Evolutionary conservation across 2,329 filamentous ascomycete species (phyloP).

Genomic region (Hymenoscyphus occultus): DNA sequence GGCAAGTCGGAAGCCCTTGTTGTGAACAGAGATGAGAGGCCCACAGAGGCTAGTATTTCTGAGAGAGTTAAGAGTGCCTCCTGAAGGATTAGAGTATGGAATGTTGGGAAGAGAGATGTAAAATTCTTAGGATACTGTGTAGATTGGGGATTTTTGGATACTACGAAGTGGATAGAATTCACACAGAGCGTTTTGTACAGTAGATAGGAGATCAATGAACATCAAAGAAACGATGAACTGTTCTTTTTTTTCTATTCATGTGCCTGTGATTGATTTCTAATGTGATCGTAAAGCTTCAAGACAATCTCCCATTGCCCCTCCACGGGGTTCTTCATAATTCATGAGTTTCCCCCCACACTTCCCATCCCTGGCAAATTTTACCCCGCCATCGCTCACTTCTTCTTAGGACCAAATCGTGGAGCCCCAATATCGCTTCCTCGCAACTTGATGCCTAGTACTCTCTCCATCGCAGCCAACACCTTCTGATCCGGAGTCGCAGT

Average conservation of each 20-base stretch:
- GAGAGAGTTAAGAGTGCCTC: slow-evolving; percentile 27
- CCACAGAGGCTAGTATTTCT: slow-evolving; percentile 28
- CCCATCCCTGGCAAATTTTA: slow-evolving; percentile 10
- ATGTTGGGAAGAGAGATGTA: background rate
- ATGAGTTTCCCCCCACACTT: slow-evolving; percentile 1
- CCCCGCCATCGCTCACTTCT: slow-evolving; percentile 21
- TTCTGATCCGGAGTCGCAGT: slow-evolving; percentile 79
- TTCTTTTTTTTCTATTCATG: slow-evolving; percentile 11
- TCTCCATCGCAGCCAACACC: slow-evolving; percentile 73
- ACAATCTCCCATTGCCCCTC: background rate
- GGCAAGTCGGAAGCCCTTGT: slow-evolving; percentile 45
- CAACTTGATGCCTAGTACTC: slow-evolving; percentile 82
- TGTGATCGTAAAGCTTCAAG: background rate
- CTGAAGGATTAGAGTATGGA: slow-evolving; percentile 11
- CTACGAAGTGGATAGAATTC: slow-evolving; percentile 3
- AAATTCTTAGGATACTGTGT: slow-evolving; percentile 6
- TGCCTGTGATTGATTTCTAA: slow-evolving; percentile 18
- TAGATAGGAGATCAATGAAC: background rate
- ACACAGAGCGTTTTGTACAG: background rate
- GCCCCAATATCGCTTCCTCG: slow-evolving; percentile 81
- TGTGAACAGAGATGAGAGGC: slow-evolving; percentile 39
- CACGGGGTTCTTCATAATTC: slow-evolving; percentile 6
- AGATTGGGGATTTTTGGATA: slow-evolving; percentile 13
- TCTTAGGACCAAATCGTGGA: slow-evolving; percentile 66
- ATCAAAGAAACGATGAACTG: slow-evolving; percentile 15